Conservation (phyloP, 306 rosid genomes). For the Prunus salicina region DNA sequence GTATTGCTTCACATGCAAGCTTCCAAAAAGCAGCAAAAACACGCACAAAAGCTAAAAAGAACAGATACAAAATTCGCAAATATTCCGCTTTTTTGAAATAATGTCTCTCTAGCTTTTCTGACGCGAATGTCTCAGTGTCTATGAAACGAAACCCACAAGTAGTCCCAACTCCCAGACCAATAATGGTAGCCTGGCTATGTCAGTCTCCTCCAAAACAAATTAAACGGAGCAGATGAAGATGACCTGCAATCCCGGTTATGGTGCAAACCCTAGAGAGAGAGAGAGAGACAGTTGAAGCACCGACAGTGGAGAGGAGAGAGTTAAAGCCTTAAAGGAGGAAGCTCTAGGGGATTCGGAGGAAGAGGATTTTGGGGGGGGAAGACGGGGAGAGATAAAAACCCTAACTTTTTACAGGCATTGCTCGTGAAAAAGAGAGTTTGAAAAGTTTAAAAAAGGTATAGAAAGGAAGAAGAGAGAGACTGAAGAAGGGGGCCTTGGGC, state of each 20-base stretch:
- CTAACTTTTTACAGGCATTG: slow-evolving; percentile 42
- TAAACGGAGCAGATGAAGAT: background rate
- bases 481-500: background rate
- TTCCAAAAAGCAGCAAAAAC: slow-evolving; percentile 46
- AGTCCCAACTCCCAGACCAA: slow-evolving; percentile 16
- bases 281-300: slow-evolving; percentile 19
- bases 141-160: slow-evolving; percentile 25
- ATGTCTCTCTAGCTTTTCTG: slow-evolving; percentile 22
- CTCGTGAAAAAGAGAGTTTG: slow-evolving; percentile 53
- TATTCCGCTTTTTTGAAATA: slow-evolving; percentile 43
- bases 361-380: background rate
- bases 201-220: background rate
- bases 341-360: slow-evolving; percentile 29
- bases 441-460: slow-evolving; percentile 32
- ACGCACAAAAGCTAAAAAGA: slow-evolving; percentile 40
- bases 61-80: slow-evolving; percentile 14
- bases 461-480: slow-evolving; percentile 13
- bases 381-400: slow-evolving; percentile 12
- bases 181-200: slow-evolving; percentile 3
- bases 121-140: slow-evolving; percentile 12
- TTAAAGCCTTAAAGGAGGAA: slow-evolving; percentile 11
- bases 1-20: slow-evolving; percentile 82
- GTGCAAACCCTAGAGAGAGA: slow-evolving; percentile 33
- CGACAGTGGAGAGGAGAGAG: slow-evolving; percentile 4
- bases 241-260: background rate